Conservation (phyloP, 345 rosid species). For the Salix brachista region DNA sequence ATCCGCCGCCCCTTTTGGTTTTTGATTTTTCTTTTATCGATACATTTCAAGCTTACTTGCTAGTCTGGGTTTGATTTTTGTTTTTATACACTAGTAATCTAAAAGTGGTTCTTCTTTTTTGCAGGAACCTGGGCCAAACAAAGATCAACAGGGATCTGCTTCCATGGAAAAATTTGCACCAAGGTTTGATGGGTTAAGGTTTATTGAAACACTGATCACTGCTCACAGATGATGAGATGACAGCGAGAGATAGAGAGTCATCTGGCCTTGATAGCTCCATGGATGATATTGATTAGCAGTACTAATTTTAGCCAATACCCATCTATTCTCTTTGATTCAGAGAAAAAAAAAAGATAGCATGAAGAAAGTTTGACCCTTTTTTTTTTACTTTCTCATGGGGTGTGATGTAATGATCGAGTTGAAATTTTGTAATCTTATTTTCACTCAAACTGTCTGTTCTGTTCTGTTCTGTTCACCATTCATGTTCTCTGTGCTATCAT, state of each 20-base stretch:
- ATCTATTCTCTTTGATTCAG: background rate
- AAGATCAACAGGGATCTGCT: constrained; percentile 7
- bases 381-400: background rate
- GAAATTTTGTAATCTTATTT: background rate
- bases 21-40: background rate
- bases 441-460: background rate
- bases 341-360: background rate
- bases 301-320: background rate
- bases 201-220: constrained; percentile 32
- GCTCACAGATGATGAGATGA: constrained; percentile 22
- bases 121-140: constrained; percentile 11
- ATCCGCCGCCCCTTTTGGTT: background rate
- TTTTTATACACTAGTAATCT: background rate
- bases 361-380: constrained; percentile 7
- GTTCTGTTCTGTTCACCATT: background rate
- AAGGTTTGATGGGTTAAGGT: constrained; percentile 31
- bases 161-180: constrained; percentile 28
- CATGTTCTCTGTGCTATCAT: background rate
- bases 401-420: background rate
- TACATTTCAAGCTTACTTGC: background rate
- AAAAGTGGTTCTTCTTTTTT: background rate
- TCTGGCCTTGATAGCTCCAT: background rate
- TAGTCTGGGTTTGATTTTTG: background rate
- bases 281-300: background rate
- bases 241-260: background rate